These are phyloP conservation scores for Omphalotus olearius DNA, from an alignment of 1,284 basidiomycete species.

Conservation along the genomic window DNA sequence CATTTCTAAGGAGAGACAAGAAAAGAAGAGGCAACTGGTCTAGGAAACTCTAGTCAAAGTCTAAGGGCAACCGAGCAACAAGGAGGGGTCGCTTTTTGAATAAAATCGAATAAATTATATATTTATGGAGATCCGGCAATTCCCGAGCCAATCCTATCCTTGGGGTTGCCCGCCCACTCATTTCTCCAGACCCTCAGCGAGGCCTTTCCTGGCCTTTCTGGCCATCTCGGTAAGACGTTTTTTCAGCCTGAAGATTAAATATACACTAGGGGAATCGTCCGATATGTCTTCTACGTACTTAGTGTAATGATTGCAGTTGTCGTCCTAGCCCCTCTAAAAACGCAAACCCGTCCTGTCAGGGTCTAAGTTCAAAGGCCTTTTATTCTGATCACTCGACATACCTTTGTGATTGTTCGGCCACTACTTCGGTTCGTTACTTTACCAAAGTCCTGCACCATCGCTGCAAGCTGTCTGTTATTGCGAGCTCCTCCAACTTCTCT, in stretches of 20 bases:
- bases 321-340: constrained; percentile 60
- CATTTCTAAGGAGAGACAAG: constrained; percentile 24
- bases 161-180: background rate
- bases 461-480: constrained; percentile 52
- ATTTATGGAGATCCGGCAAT: constrained; percentile 11
- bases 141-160: constrained; percentile 1
- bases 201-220: too few relatives aligned
- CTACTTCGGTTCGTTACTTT: constrained; percentile 59
- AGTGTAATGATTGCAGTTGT: constrained; percentile 37
- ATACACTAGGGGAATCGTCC: too few relatives aligned
- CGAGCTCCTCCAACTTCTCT: constrained; percentile 45
- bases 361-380: background rate
- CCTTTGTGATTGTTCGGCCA: constrained; percentile 66
- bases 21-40: constrained; percentile 10
- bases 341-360: constrained; percentile 54
- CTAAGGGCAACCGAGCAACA: constrained; percentile 1
- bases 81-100: background rate
- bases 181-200: too few relatives aligned
- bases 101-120: background rate
- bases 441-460: constrained; percentile 64
- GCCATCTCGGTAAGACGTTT: too few relatives aligned
- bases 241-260: too few relatives aligned
- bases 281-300: background rate
- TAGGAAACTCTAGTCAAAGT: constrained; percentile 4
- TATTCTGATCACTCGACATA: constrained; percentile 15